Conservation (phyloP, 768 basidiomycete species). For the Pleurotus citrinopileatus region DNA sequence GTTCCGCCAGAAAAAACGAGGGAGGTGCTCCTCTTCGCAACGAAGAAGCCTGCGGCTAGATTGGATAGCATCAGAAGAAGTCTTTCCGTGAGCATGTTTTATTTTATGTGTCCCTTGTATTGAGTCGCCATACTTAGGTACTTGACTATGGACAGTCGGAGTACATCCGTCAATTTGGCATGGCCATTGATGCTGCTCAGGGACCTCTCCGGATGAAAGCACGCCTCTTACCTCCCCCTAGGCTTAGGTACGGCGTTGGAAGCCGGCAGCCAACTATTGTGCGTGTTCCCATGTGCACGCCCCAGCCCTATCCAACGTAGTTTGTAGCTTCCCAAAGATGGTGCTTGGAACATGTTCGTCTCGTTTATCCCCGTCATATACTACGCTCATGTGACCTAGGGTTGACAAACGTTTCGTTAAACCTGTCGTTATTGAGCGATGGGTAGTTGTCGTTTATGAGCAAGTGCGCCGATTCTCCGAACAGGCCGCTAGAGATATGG, state of each 20-base stretch:
- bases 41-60: constrained; percentile 56
- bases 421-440: constrained; percentile 50
- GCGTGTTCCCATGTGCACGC: constrained; percentile 20
- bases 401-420: constrained; percentile 69
- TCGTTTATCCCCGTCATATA: not conserved
- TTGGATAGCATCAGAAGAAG: constrained; percentile 53
- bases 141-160: constrained; percentile 71
- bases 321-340: constrained; percentile 55
- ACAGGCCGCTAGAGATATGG: constrained; percentile 49
- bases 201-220: constrained; percentile 59
- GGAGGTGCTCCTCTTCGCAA: constrained; percentile 63
- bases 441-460: constrained; percentile 71
- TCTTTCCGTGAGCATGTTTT: constrained; percentile 37
- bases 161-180: constrained; percentile 72
- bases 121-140: constrained; percentile 32
- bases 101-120: not conserved
- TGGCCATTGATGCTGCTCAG: constrained; percentile 49
- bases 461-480: constrained; percentile 51
- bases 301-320: constrained; percentile 12
- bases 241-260: constrained; percentile 58
- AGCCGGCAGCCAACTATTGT: constrained; percentile 59
- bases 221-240: constrained; percentile 62
- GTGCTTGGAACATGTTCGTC: constrained; percentile 76
- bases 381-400: constrained; percentile 32
- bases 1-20: constrained; percentile 65